These are phyloP conservation scores for Plasmopara muralis DNA, from an alignment of 352 stramenopile species.

Conservation along the genomic window DNA sequence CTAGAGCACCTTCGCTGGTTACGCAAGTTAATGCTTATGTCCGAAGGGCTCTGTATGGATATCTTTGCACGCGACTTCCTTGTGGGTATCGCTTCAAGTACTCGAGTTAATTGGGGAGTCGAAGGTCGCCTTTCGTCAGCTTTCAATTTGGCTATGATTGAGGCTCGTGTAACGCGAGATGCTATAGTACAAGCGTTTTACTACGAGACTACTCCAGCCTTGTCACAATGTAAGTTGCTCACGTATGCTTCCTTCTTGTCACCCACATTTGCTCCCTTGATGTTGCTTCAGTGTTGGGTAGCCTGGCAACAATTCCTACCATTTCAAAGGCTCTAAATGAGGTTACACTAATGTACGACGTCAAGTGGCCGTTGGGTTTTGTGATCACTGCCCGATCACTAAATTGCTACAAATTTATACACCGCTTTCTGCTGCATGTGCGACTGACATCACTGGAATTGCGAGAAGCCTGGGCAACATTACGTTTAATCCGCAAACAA, in stretches of 20 bases:
- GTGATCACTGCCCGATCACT: constrained; percentile 36
- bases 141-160: constrained; percentile 53
- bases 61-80: constrained; percentile 64
- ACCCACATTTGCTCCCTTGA: neutral
- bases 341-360: constrained; percentile 40
- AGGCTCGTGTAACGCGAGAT: constrained; percentile 26
- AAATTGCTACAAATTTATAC: constrained; percentile 30
- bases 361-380: constrained; percentile 44
- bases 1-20: constrained; percentile 52
- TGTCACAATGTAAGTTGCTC: constrained; percentile 33
- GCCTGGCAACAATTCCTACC: constrained; percentile 27
- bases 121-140: constrained; percentile 40
- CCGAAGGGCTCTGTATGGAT: constrained; percentile 62
- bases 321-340: constrained; percentile 30
- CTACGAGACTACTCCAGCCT: constrained; percentile 32
- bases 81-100: constrained; percentile 30
- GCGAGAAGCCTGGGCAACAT: constrained; percentile 30
- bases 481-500: constrained; percentile 24
- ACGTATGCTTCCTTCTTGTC: neutral
- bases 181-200: constrained; percentile 33
- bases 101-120: constrained; percentile 40
- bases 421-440: constrained; percentile 39
- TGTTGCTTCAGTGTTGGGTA: constrained; percentile 27
- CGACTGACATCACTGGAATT: constrained; percentile 40
- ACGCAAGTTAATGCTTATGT: constrained; percentile 63